Evolutionary conservation across 495 filamentous ascomycete species (phyloP), one percentile per base, ranked within the genome.

Genomic region (Podospora comata): DNA sequence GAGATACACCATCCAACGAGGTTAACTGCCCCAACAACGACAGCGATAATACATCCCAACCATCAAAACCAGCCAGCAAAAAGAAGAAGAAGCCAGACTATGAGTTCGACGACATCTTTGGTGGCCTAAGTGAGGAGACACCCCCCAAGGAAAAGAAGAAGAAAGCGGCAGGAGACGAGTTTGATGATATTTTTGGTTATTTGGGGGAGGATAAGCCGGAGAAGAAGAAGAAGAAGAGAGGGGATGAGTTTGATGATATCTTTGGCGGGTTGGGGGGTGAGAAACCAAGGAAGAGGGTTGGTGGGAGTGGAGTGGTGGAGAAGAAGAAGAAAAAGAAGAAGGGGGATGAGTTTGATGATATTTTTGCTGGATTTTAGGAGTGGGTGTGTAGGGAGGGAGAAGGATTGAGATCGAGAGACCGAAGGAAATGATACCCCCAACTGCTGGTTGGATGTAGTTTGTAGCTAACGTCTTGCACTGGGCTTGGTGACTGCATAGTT

Each of bases 111-210:
- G 68, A 74, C 44, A 70, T 77, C 62, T 76, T 76, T 63, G 63
- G 67, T 15, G 57, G 64, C 0, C 55, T 74, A 11, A 16, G 39
- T 16, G 15, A 16, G 4, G 65, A 68, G 23, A 30, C 27, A 34
- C 0, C 13, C 11, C 23, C 32, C 48, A 62, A 62, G 59, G 62
- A 65, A 44, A 69, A 0, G 61, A 64, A 57, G 16, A 65, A 20
- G 20, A 13, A 23, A 19, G n/a, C 5, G 4, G 74, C 67, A 58
- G 76, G 64, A 62, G 78, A 74, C 65, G 73, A 74, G 63, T 79
- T 81, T 13, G 79, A 82, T 27, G 71, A 69, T 55, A 71, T 82
- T n/a, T 82, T 82, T 63, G 68, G 65, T 13, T 13, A 32, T 2
- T 57, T 73, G 5, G 58, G 58, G 13, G 58, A 23, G 62, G 60